Evolutionary conservation across 805 yeast species (phyloP), one percentile per base, ranked within the genome.

Genomic region (Hyphopichia homilentoma): DNA sequence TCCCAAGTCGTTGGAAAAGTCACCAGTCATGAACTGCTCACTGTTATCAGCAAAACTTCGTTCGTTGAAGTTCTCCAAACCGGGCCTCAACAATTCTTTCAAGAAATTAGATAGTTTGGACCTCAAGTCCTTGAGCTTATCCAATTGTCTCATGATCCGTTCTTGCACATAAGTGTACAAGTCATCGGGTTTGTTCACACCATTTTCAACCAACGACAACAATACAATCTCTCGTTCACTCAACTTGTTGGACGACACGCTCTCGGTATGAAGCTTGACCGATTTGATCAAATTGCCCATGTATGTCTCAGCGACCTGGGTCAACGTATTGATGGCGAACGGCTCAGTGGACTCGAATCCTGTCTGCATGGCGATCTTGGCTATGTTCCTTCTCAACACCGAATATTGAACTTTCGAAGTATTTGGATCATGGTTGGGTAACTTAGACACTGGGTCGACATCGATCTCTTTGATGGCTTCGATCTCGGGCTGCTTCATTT

Each of bases 21-120:
- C 97, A 36, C 99, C 99, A 19, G 93, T 84, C 43, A 90, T 61
- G 53, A 89, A 93, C 57, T 90, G 96, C 42, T 93, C 97, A 48
- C 95, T 83, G 48, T 87, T 85, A 52, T 94, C 98, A 23, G 67
- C 78, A 56, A 93, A 93, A 43, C 79, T 83, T 33, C 75, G 72
- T 50, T 89, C 97, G 32, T 74, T 79, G 43, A 81, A 61, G 39
- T 82, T 87, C 46, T 80, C 83, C 35, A 75, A 64, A 4, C 79
- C 77, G 1, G 99, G 99, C 36, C 96, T 72, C 34, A 93, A 67
- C 38, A 89, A 61, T 18, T 84, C 95, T 39, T 81, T 84, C 47
- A 93, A 65, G 52, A 88, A 84, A 23, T 61, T 61, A 8, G 85
- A 78, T 35, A 93, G 61, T 43, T 84, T 85, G 20, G 46, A 45